Base-by-base conservation (phyloP, 345 rosid genomes). In the Streptanthus diversifolius region DNA sequence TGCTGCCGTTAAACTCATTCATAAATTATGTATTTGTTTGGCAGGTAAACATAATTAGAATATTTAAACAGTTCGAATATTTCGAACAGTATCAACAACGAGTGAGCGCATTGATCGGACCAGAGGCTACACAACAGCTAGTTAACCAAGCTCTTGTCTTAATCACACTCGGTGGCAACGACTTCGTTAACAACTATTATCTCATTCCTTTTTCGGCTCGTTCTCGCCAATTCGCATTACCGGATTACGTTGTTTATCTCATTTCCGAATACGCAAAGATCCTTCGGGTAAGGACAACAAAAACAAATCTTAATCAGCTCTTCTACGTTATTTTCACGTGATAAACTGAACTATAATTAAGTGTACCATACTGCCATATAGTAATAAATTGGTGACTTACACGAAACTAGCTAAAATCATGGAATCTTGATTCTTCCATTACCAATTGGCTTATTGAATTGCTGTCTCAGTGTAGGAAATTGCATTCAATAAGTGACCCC, bases 131-230 rank as follows among this genome's bases (percentile, higher is more conserved):
- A 3, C 81, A 78, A 63, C 76, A 75, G 35, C 81, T 91, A 11
- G 91, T 93, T 12, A 87, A 84, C 40, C 57, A 82, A 66, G 96
- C 96, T 35, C 88, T 93, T 7, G 78, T 86, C 19, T 82, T 93
- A 21, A 85, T 93, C 37, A 93, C 97, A 25, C 81, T 91, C 1
- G 98, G 98, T 0, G 98, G 97, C 63, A 93, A 93, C 48, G 98
- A 93, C 70, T 91, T 93, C 36, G 97, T 93, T 15, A 93, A 93
- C 86, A 91, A 93, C 80, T 93, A 93, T 72, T 93, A 82, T 72
- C 64, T 91, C 70, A 87, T 93, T 56, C 98, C 98, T 1, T 86
- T 81, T 78, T 93, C 97, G 0, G 90, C 92, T 17, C 78, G 98
- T 55, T 93, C 96, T 59, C 87, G 85, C 59, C 96, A 93, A 36